Evolutionary conservation across 2,329 filamentous ascomycete genomes (phyloP).

Genomic region (Fusarium chaquense): DNA sequence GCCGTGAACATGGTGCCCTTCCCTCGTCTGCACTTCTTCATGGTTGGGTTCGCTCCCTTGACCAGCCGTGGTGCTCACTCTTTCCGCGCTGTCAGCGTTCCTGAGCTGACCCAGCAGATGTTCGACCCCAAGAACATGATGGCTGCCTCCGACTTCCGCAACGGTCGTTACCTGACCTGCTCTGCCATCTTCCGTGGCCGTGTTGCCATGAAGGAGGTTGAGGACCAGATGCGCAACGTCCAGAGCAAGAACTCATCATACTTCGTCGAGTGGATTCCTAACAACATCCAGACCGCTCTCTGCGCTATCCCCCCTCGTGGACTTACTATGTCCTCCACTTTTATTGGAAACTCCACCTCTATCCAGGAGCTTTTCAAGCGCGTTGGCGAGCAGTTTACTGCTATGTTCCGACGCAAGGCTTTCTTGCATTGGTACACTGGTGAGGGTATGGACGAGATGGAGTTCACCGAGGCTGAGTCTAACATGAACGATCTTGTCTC

Average conservation of each 20-base stretch:
- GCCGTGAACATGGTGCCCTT: slow-evolving; percentile 99
- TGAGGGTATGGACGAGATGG: slow-evolving; percentile 99
- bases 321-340: slow-evolving; percentile 99
- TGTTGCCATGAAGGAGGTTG: slow-evolving; percentile 99
- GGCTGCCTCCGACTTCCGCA: slow-evolving; percentile 99
- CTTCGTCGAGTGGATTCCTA: slow-evolving; percentile 99
- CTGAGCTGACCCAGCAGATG: slow-evolving; percentile 99
- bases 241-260: slow-evolving; percentile 99
- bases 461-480: slow-evolving; percentile 99
- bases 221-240: slow-evolving; percentile 99
- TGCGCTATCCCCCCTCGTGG: slow-evolving; percentile 98
- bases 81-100: slow-evolving; percentile 97
- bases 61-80: slow-evolving; percentile 87
- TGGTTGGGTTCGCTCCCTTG: slow-evolving; percentile 99
- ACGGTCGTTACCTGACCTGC: slow-evolving; percentile 99
- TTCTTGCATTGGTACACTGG: slow-evolving; percentile 99
- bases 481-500: slow-evolving; percentile 99
- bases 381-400: slow-evolving; percentile 99
- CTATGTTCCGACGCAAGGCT: slow-evolving; percentile 99
- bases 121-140: slow-evolving; percentile 99
- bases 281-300: slow-evolving; percentile 99
- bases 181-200: slow-evolving; percentile 99
- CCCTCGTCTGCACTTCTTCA: slow-evolving; percentile 99
- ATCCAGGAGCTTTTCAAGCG: slow-evolving; percentile 99
- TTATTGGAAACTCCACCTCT: slow-evolving; percentile 98